These are phyloP conservation scores for Cymbopogon citratus DNA, from an alignment of 176 grass and related monocot genomes.

Conservation along the genomic window DNA sequence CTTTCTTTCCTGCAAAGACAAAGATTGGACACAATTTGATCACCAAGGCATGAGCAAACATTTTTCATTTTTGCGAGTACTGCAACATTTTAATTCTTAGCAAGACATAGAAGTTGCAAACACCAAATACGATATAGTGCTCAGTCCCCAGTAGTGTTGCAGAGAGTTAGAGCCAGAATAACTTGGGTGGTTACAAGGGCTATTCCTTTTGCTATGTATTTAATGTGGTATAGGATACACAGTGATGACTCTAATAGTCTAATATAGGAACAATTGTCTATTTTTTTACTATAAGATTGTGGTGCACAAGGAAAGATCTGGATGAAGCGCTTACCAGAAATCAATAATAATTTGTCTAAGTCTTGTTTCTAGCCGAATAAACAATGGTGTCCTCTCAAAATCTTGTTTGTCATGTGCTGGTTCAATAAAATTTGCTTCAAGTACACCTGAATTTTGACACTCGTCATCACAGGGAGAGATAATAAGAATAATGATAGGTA, in stretches of 20 bases:
- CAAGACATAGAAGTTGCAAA: neutral
- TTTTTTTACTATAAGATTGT: neutral
- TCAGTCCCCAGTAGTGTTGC: neutral
- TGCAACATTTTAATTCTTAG: neutral
- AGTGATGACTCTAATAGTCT: neutral
- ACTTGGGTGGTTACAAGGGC: neutral
- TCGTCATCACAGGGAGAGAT: conserved; percentile 12
- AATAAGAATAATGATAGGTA: neutral
- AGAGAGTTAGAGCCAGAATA: neutral
- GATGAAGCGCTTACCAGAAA: conserved; percentile 61
- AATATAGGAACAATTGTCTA: neutral
- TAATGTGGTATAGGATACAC: neutral
- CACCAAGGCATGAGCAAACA: neutral
- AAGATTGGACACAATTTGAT: neutral
- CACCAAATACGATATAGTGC: neutral
- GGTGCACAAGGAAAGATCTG: neutral
- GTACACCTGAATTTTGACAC: conserved; percentile 66
- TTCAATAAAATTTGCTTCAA: conserved; percentile 98
- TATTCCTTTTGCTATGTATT: neutral
- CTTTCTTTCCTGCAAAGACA: conserved; percentile 62
- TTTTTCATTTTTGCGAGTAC: neutral
- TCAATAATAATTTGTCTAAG: conserved; percentile 87
- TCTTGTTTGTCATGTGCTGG: conserved; percentile 99
- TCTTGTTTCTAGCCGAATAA: conserved; percentile 77
- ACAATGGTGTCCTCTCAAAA: conserved; percentile 90